Evolutionary conservation across 257 asterid species (phyloP), one percentile per base, ranked within the genome.

Genomic region (Nicotiana noctiflora): DNA sequence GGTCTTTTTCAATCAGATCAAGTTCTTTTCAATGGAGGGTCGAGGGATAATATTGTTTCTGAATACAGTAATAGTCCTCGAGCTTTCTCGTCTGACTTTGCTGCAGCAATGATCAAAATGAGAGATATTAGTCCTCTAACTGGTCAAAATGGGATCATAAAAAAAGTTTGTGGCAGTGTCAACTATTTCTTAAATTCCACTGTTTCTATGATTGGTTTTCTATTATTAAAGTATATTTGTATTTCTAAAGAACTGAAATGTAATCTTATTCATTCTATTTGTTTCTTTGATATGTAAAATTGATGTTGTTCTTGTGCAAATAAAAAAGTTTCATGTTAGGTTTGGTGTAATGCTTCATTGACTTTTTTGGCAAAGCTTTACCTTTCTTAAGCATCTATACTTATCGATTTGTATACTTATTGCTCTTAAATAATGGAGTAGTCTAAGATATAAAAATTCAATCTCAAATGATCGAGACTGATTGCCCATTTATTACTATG

Each of bases 1-100:
- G 92, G 89, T 5, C 85, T 89, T 23, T 87, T 89, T 53, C 87
- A 83, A 44, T 87, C 90, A 14, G 89, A 89, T 27, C 92, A 68
- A 40, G 31, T n/a, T 37, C 56, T 68, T 68, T 68, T n/a, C 17
- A 68, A 2, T 19, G 55, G 31, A n/a, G 76, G 77, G 19, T 70
- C 77, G 0, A 40, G 57, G 2, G 12, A 68, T 13, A 12, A 0
- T 7, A 68, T 40, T 40, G 76, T 19, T 68, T 4, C 76, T 19
- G 56, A 68, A 68, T 68, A 37, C 4, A 40, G 83, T 18, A 66
- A 34, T 0, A 82, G 67, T 15, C 83, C 84, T 8, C 29, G 64
- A n/a, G 6, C 51, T 12, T 87, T 89, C 53, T 78, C 81, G 3
- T 21, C 79, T 0, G 92, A 87, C 7, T 87, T 87, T 17, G 89